Evolutionary conservation across 805 yeast species (phyloP).

Genomic region (Teunomyces atbi): DNA sequence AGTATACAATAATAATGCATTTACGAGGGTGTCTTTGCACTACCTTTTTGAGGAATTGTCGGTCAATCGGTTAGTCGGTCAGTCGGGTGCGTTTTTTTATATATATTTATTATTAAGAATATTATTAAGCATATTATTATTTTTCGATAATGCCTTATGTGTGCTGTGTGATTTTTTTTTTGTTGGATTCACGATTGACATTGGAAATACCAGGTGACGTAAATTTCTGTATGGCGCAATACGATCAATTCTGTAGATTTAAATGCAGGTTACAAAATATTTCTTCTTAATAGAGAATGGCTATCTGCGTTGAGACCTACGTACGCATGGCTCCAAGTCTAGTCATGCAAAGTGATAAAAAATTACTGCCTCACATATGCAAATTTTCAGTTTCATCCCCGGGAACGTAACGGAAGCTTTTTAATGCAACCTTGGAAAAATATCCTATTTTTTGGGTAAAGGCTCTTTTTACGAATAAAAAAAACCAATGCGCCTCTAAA

Average conservation of each 20-base stretch:
- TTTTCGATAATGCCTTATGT: not conserved
- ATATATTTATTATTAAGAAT: too few relatives aligned
- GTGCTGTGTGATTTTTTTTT: not conserved
- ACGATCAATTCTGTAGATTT: not conserved
- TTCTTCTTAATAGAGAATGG: not conserved
- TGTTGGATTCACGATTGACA: not conserved
- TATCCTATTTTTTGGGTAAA: not conserved
- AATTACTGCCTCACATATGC: constrained; percentile 1
- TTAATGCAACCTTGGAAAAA: not conserved
- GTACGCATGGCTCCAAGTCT: not conserved
- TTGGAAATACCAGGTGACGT: not conserved
- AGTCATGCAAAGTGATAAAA: not conserved
- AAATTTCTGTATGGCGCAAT: not conserved
- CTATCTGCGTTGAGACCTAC: not conserved
- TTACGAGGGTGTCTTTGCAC: too few relatives aligned
- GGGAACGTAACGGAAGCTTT: not conserved
- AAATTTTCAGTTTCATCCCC: not conserved
- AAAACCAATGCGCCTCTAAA: constrained; percentile 2
- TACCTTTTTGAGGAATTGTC: too few relatives aligned
- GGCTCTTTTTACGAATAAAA: not conserved
- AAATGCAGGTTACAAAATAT: not conserved
- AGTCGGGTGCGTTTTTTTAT: too few relatives aligned
- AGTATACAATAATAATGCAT: too few relatives aligned
- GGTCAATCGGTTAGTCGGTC: too few relatives aligned
- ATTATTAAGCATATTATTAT: too few relatives aligned